These are phyloP conservation scores for Mollisia scopiformis DNA, from an alignment of 2,329 filamentous ascomycete species.

Conservation along the genomic window DNA sequence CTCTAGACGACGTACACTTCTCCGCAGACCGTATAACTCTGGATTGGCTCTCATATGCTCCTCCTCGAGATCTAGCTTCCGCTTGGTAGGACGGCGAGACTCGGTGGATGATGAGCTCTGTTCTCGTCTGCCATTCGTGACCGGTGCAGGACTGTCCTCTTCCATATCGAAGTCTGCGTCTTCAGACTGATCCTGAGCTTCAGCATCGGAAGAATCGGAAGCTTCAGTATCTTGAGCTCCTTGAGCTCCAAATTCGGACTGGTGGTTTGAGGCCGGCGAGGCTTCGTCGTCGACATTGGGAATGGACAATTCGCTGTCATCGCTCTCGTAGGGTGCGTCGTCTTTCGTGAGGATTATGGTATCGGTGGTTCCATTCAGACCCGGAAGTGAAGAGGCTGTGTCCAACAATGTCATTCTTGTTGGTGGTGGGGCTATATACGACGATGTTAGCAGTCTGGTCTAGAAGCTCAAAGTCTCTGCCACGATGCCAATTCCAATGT, in stretches of 20 bases:
- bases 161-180: slow-evolving; percentile 79
- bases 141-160: slow-evolving; percentile 55
- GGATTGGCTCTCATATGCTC: slow-evolving; percentile 90
- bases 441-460: slow-evolving; percentile 47
- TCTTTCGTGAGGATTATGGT: slow-evolving; percentile 44
- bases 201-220: slow-evolving; percentile 35
- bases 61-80: slow-evolving; percentile 70
- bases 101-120: slow-evolving; percentile 70
- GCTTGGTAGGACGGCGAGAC: slow-evolving; percentile 71
- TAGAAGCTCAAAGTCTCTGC: slow-evolving; percentile 23
- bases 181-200: slow-evolving; percentile 58
- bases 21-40: slow-evolving; percentile 88
- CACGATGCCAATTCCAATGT: slow-evolving; percentile 23
- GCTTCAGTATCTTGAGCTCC: slow-evolving; percentile 33
- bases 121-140: slow-evolving; percentile 50
- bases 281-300: slow-evolving; percentile 53
- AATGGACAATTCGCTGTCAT: slow-evolving; percentile 73
- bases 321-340: slow-evolving; percentile 59
- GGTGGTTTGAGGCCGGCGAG: slow-evolving; percentile 45
- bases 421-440: slow-evolving; percentile 55
- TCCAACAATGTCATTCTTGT: slow-evolving; percentile 64
- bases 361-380: slow-evolving; percentile 68
- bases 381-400: slow-evolving; percentile 64
- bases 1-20: slow-evolving; percentile 70
- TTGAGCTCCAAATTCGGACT: slow-evolving; percentile 35